Conservation (phyloP, 2,329 filamentous ascomycete species). For the Neonectria sp. region DNA sequence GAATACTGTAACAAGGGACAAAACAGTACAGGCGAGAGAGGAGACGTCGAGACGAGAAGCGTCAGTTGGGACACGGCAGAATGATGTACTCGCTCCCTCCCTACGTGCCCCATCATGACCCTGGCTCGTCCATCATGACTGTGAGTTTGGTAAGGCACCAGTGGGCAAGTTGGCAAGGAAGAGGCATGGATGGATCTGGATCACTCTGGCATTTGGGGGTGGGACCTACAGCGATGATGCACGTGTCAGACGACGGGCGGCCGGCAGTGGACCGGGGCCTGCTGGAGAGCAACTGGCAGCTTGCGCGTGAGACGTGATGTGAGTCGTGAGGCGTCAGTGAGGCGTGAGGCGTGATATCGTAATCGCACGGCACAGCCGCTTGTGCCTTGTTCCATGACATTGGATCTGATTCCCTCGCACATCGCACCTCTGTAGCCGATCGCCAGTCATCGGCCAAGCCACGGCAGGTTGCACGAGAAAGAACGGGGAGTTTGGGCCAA, state of each 20-base stretch:
- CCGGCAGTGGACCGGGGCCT: conserved; percentile 23
- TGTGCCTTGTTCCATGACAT: conserved; percentile 24
- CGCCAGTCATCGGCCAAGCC: conserved; percentile 2
- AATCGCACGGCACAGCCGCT: conserved; percentile 23
- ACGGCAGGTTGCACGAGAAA: neutral
- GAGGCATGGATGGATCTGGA: conserved; percentile 20
- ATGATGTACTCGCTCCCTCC: neutral
- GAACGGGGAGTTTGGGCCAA: neutral
- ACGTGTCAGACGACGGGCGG: conserved; percentile 53
- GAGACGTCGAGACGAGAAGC: neutral
- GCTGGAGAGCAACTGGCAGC: neutral
- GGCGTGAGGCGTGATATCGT: conserved; percentile 22
- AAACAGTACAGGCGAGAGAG: neutral
- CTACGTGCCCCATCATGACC: neutral
- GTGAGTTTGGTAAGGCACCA: neutral
- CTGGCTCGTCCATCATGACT: conserved; percentile 8
- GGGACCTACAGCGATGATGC: conserved; percentile 46
- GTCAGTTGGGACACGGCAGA: neutral
- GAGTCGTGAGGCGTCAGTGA: conserved; percentile 8
- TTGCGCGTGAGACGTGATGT: conserved; percentile 8
- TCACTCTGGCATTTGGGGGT: conserved; percentile 16
- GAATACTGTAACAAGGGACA: neutral
- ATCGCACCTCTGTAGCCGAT: conserved; percentile 3
- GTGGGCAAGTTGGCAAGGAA: neutral
- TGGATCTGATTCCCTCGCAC: conserved; percentile 15